A percentile compares a stretch with the other conserved stretches of the same genome.
phyloP scores from a whole-genome alignment of 2,329 filamentous ascomycete species.

The Penicillium italicum region DNA sequence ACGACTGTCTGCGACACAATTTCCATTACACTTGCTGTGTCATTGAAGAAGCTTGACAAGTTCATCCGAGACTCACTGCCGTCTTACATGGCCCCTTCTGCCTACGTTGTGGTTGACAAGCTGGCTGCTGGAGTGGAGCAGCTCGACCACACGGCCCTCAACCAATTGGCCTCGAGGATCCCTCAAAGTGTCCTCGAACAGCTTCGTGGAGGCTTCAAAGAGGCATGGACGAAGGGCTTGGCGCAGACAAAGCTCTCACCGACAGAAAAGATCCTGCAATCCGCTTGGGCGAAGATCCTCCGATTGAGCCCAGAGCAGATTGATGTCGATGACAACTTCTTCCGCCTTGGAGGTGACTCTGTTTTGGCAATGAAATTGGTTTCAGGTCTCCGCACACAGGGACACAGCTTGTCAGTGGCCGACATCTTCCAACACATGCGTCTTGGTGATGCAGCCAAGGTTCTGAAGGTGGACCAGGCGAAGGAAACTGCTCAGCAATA shows the following conservation, averaged over 20 bases:
- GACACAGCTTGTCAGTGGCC: slow-evolving; percentile 46
- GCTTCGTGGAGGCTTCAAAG: slow-evolving; percentile 18
- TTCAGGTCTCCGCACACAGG: slow-evolving; percentile 43
- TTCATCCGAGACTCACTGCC: slow-evolving; percentile 43
- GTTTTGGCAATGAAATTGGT: slow-evolving; percentile 58
- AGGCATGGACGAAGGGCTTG: slow-evolving; percentile 35
- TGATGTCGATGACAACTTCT: slow-evolving; percentile 57
- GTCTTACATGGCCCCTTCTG: slow-evolving; percentile 45
- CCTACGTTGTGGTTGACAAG: slow-evolving; percentile 43
- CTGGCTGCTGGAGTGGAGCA: slow-evolving; percentile 30
- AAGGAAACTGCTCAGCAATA: slow-evolving; percentile 25
- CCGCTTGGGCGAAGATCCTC: slow-evolving; percentile 31
- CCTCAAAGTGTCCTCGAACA: slow-evolving; percentile 15
- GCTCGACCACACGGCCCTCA: slow-evolving; percentile 33
- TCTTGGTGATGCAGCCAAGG: slow-evolving; percentile 52
- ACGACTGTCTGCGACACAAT: slow-evolving; percentile 23
- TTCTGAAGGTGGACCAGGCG: slow-evolving; percentile 41
- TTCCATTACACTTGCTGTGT: slow-evolving; percentile 30
- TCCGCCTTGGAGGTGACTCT: slow-evolving; percentile 59
- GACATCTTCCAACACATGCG: slow-evolving; percentile 49
- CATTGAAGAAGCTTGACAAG: slow-evolving; percentile 44
- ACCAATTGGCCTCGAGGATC: slow-evolving; percentile 30
- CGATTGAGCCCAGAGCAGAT: slow-evolving; percentile 41
- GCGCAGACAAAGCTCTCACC: slow-evolving; percentile 32
- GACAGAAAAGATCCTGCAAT: slow-evolving; percentile 36